Percentiles rank a stretch among this genome's conserved stretches.
These are phyloP conservation scores for Chimonanthus praecox DNA, from an alignment of 164 flowering plant genomes.

Conservation along the genomic window DNA sequence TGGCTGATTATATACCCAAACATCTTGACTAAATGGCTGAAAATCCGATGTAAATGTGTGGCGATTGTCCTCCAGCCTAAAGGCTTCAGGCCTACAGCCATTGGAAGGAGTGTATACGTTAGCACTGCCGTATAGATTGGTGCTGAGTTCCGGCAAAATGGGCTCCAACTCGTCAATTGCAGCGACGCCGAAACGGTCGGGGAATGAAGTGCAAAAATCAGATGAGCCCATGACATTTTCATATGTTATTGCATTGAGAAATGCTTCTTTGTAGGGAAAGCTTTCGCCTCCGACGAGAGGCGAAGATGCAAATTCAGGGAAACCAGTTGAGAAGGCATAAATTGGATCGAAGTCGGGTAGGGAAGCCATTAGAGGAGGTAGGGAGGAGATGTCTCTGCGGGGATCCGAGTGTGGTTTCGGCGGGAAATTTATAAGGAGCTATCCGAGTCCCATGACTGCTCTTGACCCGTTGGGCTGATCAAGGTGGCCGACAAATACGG, in stretches of 20 bases:
- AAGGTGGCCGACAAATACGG: too few species aligned
- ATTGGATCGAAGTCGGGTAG: conserved; percentile 19
- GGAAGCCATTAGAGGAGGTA: conserved; percentile 21
- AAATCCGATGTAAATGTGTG: conserved; percentile 10
- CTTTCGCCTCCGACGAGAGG: neutral
- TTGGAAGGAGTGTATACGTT: neutral
- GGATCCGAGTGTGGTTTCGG: too few species aligned
- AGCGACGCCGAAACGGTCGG: conserved; percentile 15
- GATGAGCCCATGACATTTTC: conserved; percentile 10
- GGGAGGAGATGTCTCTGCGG: neutral
- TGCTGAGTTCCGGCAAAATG: conserved; percentile 3
- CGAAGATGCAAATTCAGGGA: conserved; percentile 2
- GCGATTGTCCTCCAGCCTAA: conserved; percentile 1
- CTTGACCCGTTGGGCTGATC: too few species aligned
- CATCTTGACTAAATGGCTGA: conserved; percentile 17
- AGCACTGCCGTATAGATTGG: conserved; percentile 4
- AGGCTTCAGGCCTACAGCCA: neutral
- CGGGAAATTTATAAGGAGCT: too few species aligned
- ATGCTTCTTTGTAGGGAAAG: conserved; percentile 11
- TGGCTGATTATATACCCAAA: conserved; percentile 21
- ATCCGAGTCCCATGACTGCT: too few species aligned
- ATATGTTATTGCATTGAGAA: conserved; percentile 1
- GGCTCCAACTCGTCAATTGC: conserved; percentile 6
- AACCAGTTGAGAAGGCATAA: conserved; percentile 10
- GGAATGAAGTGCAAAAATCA: conserved; percentile 11